Base-by-base conservation (phyloP, 208 protist species). In the Trichomonas tenax region DNA sequence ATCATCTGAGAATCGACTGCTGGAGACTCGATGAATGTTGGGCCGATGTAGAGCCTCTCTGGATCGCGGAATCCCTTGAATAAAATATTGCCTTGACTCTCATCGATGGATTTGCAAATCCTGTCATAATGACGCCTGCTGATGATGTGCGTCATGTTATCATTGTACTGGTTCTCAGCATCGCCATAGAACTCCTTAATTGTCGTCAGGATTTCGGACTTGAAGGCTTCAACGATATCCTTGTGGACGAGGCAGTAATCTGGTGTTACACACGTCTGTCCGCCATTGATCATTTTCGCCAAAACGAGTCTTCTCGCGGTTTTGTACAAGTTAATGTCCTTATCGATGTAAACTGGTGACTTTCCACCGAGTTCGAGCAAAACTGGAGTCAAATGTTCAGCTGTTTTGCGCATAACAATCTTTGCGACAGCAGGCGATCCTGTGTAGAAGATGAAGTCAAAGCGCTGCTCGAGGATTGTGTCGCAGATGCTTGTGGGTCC, bases 311-410 rank as follows among this genome's bases (percentile, higher is more conserved):
- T 40, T 31, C 26, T 81, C 2, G 11, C 46, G 10, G 31, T 38
- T 44, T 82, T 81, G 2, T 0, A 10, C 1, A 96, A n/a, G 0
- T 10, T 38, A 2, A 81, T 21, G 1, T 96, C 97, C 34, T 90
- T 90, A 97, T 98, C 98, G 4, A 99, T 96, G 82, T 99, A 98
- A 23, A 96, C 96, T 41, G 98, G 98, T 38, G 97, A 98, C 96
- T 99, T 99, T 34, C 98, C 98, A 84, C 98, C 98, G 2, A 99
- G 97, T 97, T 99, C 98, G 46, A 99, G 97, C 26, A 97, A 98
- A 9, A 98, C 98, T 36, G 98, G 98, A 11, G 98, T 99, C 1
- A 99, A 96, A 96, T 98, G 96, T 84, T 98, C 96, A 4, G 98
- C 97, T 34, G 98, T 98, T 17, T 98, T 98, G 31, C 96, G 90